Evolutionary conservation across 441 rosid species (phyloP), one percentile per base, ranked within the genome.

Genomic region (Mallotus repandus): DNA sequence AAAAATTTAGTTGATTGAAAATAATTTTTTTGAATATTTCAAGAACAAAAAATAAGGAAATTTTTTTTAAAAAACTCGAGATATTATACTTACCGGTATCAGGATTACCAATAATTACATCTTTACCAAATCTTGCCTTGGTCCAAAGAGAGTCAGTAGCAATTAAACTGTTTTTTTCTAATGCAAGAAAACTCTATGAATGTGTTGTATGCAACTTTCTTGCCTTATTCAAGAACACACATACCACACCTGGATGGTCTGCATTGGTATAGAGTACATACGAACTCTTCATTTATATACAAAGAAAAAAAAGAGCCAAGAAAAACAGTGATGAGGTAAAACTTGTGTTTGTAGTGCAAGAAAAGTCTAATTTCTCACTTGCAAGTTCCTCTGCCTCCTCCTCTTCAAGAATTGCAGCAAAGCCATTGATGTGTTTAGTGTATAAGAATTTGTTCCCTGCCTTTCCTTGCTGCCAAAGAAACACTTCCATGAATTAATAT

Each of bases 101-200:
- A 16, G 90, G 81, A 75, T 84, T 88, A 18, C 76, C 96, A 25
- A 90, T 81, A 80, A 90, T 85, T 16, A 76, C 75, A 61, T 84
- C 89, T 81, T 87, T 80, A 54, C 96, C n/a, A n/a, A n/a, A n/a
- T n/a, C n/a, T n/a, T n/a, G n/a, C n/a, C n/a, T n/a, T n/a, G n/a
- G n/a, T n/a, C 93, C 93, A 88, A 14, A 81, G 13, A 10, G 91
- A 86, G 16, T n/a, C 35, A 0, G 16, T 13, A 18, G 58, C 68
- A 10, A 76, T 41, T 14, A 18, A 38, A 0, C 84, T 89, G 32
- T 76, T 63, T 16, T 69, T 74, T 32, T 84, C 93, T 14, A 87
- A 63, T 59, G 57, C 55, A 79, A 90, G 83, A 73, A 88, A 87
- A 18, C 77, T 82, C 96, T 93, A 90, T 0, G 96, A 87, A 74